These are phyloP conservation scores for Phlyctochytrium arcticum DNA, from an alignment of 192 early-diverging fungal species.

Conservation along the genomic window DNA sequence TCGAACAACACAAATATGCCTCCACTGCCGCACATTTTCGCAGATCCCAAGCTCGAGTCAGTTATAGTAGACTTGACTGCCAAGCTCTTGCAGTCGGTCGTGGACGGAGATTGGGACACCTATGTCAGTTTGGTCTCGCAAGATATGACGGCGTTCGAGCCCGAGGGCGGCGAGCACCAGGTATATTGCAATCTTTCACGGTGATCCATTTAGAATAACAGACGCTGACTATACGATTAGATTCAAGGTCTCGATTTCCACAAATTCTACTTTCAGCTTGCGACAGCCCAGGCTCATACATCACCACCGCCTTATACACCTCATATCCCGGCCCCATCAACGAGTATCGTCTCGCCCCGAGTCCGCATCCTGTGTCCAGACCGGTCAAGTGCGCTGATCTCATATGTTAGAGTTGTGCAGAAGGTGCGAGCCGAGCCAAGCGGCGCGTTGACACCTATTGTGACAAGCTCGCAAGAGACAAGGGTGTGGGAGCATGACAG, in stretches of 20 bases:
- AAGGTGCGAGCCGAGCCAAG: background rate
- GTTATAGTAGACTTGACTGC: constrained; percentile 24
- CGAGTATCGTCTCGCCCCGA: constrained; percentile 28
- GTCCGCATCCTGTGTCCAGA: constrained; percentile 32
- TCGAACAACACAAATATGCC: background rate
- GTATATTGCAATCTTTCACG: background rate
- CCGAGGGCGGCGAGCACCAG: constrained; percentile 34
- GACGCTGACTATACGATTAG: too few relatives aligned
- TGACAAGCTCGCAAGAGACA: constrained; percentile 20
- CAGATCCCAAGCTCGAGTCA: constrained; percentile 17
- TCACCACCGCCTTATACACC: background rate
- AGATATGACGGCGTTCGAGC: constrained; percentile 41
- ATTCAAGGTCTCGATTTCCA: constrained; percentile 44
- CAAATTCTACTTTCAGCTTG: constrained; percentile 40
- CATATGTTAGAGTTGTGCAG: constrained; percentile 37
- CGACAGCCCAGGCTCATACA: background rate
- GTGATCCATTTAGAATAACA: too few relatives aligned
- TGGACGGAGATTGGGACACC: constrained; percentile 33
- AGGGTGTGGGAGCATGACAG: constrained; percentile 19
- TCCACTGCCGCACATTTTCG: constrained; percentile 13
- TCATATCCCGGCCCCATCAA: background rate
- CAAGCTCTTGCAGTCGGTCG: constrained; percentile 32
- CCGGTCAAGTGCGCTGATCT: constrained; percentile 28
- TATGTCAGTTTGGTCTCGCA: constrained; percentile 29
- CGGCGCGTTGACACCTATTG: background rate